phyloP scores from a whole-genome alignment of 2,329 filamentous ascomycete species.

The Immersiporthe knoxdaviesiana region DNA sequence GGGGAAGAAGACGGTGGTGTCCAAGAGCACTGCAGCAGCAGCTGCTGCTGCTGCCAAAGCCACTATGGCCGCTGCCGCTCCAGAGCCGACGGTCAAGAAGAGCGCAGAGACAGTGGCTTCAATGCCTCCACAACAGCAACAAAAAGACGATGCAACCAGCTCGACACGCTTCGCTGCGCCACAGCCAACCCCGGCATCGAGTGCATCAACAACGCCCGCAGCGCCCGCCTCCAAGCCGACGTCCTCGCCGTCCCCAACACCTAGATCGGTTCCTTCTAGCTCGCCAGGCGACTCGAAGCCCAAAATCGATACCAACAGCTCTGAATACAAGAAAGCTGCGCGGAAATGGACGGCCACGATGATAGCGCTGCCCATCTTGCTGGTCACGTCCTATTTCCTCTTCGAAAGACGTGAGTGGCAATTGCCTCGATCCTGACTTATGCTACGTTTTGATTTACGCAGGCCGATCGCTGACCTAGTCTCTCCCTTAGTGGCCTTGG shows the following conservation, averaged over 20 bases:
- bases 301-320: slow-evolving; percentile 38
- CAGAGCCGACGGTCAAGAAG: not conserved
- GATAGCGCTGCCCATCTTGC: slow-evolving; percentile 56
- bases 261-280: not conserved
- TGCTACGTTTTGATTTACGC: not conserved
- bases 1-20: slow-evolving; percentile 3
- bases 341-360: slow-evolving; percentile 52
- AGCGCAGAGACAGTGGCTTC: not conserved
- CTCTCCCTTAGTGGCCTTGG: not conserved
- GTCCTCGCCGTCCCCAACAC: not conserved
- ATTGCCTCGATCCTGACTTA: not conserved
- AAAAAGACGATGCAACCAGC: not conserved
- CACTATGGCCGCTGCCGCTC: not conserved
- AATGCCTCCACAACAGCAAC: not conserved
- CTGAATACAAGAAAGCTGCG: slow-evolving; percentile 49
- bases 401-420: slow-evolving; percentile 52
- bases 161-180: slow-evolving; percentile 1
- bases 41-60: not conserved
- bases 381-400: slow-evolving; percentile 59
- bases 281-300: not conserved
- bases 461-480: not conserved
- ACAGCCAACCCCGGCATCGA: not conserved
- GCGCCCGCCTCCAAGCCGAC: not conserved
- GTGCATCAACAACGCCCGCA: not conserved
- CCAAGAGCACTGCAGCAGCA: not conserved